Evolutionary conservation across 257 asterid species (phyloP), one percentile per base, ranked within the genome.

Genomic region (Fraxinus quadrangulata): DNA sequence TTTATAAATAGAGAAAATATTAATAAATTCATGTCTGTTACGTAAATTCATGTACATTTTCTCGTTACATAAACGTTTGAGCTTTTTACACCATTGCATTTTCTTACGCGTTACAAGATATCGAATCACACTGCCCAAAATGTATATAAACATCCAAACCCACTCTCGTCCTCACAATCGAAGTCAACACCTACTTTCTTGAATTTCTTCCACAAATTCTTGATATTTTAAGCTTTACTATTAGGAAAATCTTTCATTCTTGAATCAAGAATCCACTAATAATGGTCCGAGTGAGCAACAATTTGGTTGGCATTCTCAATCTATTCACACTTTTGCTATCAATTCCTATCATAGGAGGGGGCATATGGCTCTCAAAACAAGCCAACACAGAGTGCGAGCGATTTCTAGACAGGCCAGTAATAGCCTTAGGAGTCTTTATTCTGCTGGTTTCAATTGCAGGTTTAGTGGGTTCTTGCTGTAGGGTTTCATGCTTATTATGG

Each of bases 281-380:
- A 79, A 95, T 91, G 99, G 92, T 83, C 75, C 92, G 90, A 10
- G 24, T 79, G 16, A 95, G 99, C 82, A 95, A 95, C 91, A 93
- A 85, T 63, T 77, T 95, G 73, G 83, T 95, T 0, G 97, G 93
- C 17, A 71, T 91, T 2, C 86, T 95, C 66, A 95, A 95, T 84
- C 73, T 93, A 28, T 3, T 88, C n/a, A 91, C 96, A 1, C 80
- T 95, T 17, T 77, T 95, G 13, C 63, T 93, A 13, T 93, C 99
- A 37, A 86, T 95, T 19, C 96, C 97, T 28, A 93, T 95, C 8
- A 89, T 95, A 54, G 93, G 83, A 73, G 92, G 94, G 26, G 98
- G 98, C 11, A 83, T 92, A 76, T 90, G 96, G 97, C 89, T 95
- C 2, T 89, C 98, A 14, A 83, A 63, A 76, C 96, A 93, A 76